phyloP scores from a whole-genome alignment of 495 filamentous ascomycete genomes.

The Penicillium bialowiezense region DNA sequence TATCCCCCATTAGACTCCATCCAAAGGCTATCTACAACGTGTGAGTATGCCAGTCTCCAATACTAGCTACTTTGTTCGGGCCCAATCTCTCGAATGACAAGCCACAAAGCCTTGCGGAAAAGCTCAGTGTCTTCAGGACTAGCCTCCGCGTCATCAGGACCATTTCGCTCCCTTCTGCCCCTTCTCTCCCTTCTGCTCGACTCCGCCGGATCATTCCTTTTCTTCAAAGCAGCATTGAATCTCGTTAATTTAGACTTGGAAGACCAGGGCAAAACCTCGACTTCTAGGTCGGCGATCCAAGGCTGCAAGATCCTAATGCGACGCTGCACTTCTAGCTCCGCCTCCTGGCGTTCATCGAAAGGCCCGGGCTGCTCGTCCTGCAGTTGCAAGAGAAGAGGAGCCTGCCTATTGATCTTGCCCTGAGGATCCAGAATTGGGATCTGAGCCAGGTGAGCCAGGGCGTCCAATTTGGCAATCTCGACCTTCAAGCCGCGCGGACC shows the following conservation, averaged over 20 bases:
- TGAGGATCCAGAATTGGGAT: constrained; percentile 26
- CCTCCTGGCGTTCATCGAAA: background rate
- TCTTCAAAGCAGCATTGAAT: constrained; percentile 29
- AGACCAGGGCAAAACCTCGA: constrained; percentile 25
- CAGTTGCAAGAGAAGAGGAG: constrained; percentile 17
- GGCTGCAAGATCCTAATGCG: constrained; percentile 15
- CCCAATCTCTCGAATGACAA: constrained; percentile 6
- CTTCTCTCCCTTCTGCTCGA: background rate
- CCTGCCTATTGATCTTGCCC: constrained; percentile 19
- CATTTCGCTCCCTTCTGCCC: background rate
- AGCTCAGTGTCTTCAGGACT: background rate
- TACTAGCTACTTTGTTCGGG: background rate
- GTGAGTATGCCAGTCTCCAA: background rate
- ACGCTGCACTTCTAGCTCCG: constrained; percentile 17
- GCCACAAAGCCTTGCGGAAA: constrained; percentile 10
- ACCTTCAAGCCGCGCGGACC: constrained; percentile 21
- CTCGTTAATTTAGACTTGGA: constrained; percentile 22
- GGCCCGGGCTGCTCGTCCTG: background rate
- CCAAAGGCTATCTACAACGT: too few relatives aligned
- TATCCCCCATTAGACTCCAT: too few relatives aligned
- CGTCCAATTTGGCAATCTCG: constrained; percentile 24
- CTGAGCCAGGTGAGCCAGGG: constrained; percentile 23
- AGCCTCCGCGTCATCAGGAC: background rate
- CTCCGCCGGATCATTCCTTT: constrained; percentile 10
- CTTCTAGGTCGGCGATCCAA: constrained; percentile 27